A percentile compares a stretch with the other conserved stretches of the same genome.
Evolutionary conservation across 768 basidiomycete species (phyloP).

Genomic region (Strobilomyces dryophilus): DNA sequence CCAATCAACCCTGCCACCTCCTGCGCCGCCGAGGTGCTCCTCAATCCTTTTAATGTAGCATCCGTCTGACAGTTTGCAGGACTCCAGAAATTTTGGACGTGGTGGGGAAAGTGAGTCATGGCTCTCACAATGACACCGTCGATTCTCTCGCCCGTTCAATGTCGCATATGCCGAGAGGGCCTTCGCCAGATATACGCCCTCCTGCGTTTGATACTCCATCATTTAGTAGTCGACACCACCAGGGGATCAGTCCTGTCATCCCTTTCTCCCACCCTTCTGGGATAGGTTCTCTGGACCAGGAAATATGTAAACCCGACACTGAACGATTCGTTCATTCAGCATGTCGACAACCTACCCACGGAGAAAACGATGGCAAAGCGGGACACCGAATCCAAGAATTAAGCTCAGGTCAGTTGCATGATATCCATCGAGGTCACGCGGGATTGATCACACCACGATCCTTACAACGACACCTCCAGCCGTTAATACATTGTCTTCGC

Average conservation of each 20-base stretch:
- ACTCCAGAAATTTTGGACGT: neutral
- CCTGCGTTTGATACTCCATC: conserved; percentile 2
- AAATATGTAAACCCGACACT: neutral
- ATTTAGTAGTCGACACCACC: conserved; percentile 1
- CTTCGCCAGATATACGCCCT: neutral
- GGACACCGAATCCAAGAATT: conserved; percentile 15
- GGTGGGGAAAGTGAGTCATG: neutral
- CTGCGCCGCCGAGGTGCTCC: conserved; percentile 9
- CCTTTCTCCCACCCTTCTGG: conserved; percentile 5
- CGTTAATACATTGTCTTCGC: conserved; percentile 3
- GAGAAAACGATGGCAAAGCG: neutral
- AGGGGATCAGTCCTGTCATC: neutral
- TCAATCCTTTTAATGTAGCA: neutral
- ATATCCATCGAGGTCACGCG: neutral
- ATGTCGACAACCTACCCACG: conserved; percentile 5
- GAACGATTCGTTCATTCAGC: conserved; percentile 2
- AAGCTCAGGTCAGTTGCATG: conserved; percentile 7
- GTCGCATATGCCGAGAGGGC: conserved; percentile 4
- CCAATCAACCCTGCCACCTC: neutral
- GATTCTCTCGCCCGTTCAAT: conserved; percentile 8
- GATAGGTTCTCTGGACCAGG: conserved; percentile 3
- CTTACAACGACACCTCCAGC: neutral
- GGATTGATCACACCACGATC: conserved; percentile 2
- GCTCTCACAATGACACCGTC: neutral
- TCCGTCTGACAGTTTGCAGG: conserved; percentile 2